Percentiles rank a stretch among this genome's conserved stretches.
Evolutionary conservation across 805 yeast species (phyloP).

Genomic region (Schwanniomyces polymorphus): DNA sequence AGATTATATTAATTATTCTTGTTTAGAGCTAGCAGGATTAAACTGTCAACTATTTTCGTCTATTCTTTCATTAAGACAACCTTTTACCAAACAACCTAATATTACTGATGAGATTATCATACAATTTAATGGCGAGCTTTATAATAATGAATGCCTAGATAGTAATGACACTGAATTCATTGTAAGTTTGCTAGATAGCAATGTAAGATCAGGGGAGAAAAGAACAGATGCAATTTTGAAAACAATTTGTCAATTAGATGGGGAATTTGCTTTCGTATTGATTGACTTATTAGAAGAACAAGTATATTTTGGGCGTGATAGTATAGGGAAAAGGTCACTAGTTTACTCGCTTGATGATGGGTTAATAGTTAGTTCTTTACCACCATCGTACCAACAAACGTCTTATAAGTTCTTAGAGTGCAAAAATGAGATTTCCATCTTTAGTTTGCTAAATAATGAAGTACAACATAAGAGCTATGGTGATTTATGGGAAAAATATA

Average conservation of each 20-base stretch:
- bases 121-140: conserved; percentile 92
- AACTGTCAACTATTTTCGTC: conserved; percentile 56
- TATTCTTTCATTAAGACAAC: conserved; percentile 76
- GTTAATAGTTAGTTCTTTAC: conserved; percentile 41
- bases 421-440: conserved; percentile 48
- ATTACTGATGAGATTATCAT: conserved; percentile 33
- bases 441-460: conserved; percentile 21
- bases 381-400: conserved; percentile 8
- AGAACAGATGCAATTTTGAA: conserved; percentile 34
- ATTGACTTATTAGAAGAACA: conserved; percentile 38
- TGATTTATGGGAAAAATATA: background rate
- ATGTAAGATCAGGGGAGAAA: conserved; percentile 7
- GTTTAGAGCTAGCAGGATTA: conserved; percentile 4
- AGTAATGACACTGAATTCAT: conserved; percentile 67
- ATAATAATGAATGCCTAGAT: conserved; percentile 52
- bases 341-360: conserved; percentile 41
- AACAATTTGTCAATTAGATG: conserved; percentile 52
- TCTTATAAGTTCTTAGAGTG: conserved; percentile 50
- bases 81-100: conserved; percentile 77
- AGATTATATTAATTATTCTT: conserved; percentile 38
- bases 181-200: conserved; percentile 29
- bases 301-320: conserved; percentile 81
- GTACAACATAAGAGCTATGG: conserved; percentile 2
- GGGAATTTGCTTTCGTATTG: conserved; percentile 79
- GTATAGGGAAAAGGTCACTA: conserved; percentile 78